Evolutionary conservation across 768 basidiomycete genomes (phyloP).

Genomic region (Gloeostereum incarnatum): DNA sequence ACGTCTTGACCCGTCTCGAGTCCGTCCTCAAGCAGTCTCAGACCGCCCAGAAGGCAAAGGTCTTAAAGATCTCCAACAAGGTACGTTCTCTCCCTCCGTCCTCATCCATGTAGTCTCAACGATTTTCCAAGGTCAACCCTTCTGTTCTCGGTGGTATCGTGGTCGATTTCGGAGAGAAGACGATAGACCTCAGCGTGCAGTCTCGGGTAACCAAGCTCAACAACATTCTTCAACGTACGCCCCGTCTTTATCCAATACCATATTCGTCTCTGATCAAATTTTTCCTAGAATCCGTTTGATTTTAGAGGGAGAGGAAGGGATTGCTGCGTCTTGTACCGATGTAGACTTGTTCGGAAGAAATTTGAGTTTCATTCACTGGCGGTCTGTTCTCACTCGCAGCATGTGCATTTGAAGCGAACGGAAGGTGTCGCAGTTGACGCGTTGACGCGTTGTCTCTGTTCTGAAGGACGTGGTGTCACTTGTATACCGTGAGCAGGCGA

Average conservation of each 20-base stretch:
- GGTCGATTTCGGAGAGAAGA: slow-evolving; percentile 98
- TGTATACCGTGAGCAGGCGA: background rate
- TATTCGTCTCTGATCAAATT: too few relatives aligned
- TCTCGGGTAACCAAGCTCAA: slow-evolving; percentile 95
- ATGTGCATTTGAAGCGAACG: too few relatives aligned
- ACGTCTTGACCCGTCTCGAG: slow-evolving; percentile 72
- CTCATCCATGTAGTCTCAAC: slow-evolving; percentile 6
- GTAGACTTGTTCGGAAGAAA: too few relatives aligned
- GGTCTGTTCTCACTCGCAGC: too few relatives aligned
- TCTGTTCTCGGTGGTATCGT: slow-evolving; percentile 86
- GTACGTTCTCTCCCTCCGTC: slow-evolving; percentile 26
- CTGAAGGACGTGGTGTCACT: too few relatives aligned
- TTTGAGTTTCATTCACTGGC: too few relatives aligned
- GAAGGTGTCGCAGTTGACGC: too few relatives aligned
- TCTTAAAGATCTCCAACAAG: slow-evolving; percentile 87
- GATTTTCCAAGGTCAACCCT: slow-evolving; percentile 73
- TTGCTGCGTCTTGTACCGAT: slow-evolving; percentile 9
- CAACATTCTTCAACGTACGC: slow-evolving; percentile 74
- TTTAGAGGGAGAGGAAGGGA: slow-evolving; percentile 9
- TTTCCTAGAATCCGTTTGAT: slow-evolving; percentile 29
- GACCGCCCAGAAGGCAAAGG: slow-evolving; percentile 80
- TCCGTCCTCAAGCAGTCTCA: slow-evolving; percentile 78
- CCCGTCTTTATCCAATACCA: slow-evolving; percentile 1
- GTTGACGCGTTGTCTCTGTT: too few relatives aligned
- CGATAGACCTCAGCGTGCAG: slow-evolving; percentile 90